Percentiles rank a stretch among this genome's conserved stretches.
Evolutionary conservation across 2,329 filamentous ascomycete species (phyloP).

Genomic region (Zelopaecilomyces penicillatus): DNA sequence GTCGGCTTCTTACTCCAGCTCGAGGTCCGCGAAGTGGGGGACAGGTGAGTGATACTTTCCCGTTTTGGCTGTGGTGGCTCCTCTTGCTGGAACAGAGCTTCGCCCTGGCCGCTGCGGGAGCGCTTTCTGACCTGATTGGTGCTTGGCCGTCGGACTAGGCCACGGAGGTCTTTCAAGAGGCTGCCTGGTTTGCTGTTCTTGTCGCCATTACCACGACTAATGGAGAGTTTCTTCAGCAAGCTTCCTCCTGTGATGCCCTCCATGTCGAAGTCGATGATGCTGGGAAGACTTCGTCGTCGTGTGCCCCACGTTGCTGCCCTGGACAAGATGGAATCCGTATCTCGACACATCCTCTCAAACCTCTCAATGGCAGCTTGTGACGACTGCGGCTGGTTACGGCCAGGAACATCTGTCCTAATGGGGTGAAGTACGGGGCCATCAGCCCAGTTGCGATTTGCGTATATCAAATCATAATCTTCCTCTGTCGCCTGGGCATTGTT

Average conservation of each 20-base stretch:
- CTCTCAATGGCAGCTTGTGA: slow-evolving; percentile 46
- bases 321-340: slow-evolving; percentile 52
- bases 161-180: slow-evolving; percentile 41
- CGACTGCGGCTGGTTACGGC: slow-evolving; percentile 37
- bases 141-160: slow-evolving; percentile 43
- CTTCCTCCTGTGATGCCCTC: slow-evolving; percentile 51
- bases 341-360: slow-evolving; percentile 43
- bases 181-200: slow-evolving; percentile 38
- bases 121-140: slow-evolving; percentile 37
- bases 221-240: slow-evolving; percentile 53
- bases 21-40: slow-evolving; percentile 40
- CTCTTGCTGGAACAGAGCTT: slow-evolving; percentile 13
- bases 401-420: slow-evolving; percentile 28
- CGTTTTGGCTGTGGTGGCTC: slow-evolving; percentile 27
- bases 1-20: slow-evolving; percentile 45
- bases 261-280: slow-evolving; percentile 44
- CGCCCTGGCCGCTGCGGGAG: slow-evolving; percentile 31
- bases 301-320: slow-evolving; percentile 64
- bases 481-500: slow-evolving; percentile 33
- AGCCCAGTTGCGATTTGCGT: slow-evolving; percentile 39
- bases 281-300: slow-evolving; percentile 55
- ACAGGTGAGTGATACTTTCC: slow-evolving; percentile 37
- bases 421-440: slow-evolving; percentile 38
- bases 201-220: slow-evolving; percentile 35
- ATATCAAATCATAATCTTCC: slow-evolving; percentile 43